A percentile compares a stretch with the other conserved stretches of the same genome.
phyloP scores from a whole-genome alignment of 202 grass and related monocot species.

The Elaeis oleifera region DNA sequence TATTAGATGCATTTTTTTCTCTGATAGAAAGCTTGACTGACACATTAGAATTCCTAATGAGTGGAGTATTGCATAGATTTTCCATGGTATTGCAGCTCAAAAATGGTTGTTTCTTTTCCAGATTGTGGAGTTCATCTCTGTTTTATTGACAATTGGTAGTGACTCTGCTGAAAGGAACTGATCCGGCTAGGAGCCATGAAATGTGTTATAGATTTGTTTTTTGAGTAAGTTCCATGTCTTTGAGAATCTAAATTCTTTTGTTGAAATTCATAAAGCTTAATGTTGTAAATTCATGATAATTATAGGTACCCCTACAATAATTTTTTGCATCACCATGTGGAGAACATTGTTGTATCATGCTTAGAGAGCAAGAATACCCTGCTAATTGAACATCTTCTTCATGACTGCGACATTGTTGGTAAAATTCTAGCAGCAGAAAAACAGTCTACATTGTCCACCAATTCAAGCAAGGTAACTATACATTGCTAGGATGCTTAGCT shows the following conservation, averaged over 20 bases:
- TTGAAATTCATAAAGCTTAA: conserved; percentile 6
- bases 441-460: conserved; percentile 44
- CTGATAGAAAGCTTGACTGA: too few relatives aligned
- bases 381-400: conserved; percentile 79
- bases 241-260: conserved; percentile 7
- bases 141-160: conserved; percentile 89
- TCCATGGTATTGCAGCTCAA: background rate
- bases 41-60: too few relatives aligned
- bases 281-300: conserved; percentile 23
- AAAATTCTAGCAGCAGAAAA: conserved; percentile 83
- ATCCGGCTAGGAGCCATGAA: conserved; percentile 70
- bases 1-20: too few relatives aligned
- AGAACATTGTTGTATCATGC: conserved; percentile 84
- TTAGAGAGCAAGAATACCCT: conserved; percentile 66
- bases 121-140: conserved; percentile 96
- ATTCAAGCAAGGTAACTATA: conserved; percentile 46
- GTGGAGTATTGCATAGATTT: too few relatives aligned
- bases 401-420: conserved; percentile 72
- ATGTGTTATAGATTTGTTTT: conserved; percentile 70
- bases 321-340: conserved; percentile 94
- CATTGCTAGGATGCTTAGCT: too few relatives aligned
- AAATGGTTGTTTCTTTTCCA: conserved; percentile 31
- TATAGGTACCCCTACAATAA: conserved; percentile 93
- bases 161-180: conserved; percentile 84
- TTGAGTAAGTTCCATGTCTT: conserved; percentile 54